These are phyloP conservation scores for Corylus americana DNA, from an alignment of 306 rosid genomes.

Conservation along the genomic window DNA sequence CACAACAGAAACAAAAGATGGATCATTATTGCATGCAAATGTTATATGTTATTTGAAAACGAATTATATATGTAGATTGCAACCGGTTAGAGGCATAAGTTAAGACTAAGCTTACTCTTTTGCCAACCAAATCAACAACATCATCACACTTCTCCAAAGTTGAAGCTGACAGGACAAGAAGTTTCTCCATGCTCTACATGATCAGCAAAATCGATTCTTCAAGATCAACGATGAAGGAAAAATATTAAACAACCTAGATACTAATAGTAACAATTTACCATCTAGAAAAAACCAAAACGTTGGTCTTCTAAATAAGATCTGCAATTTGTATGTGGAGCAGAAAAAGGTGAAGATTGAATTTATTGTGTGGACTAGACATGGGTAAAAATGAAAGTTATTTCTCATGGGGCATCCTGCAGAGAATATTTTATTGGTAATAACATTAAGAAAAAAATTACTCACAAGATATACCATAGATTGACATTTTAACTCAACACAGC, in stretches of 20 bases:
- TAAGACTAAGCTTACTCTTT: slow-evolving; percentile 26
- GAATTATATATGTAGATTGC: not conserved
- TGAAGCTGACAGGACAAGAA: slow-evolving; percentile 34
- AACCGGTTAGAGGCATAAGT: slow-evolving; percentile 7
- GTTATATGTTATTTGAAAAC: not conserved
- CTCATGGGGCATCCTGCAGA: not conserved
- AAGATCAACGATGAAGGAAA: not conserved
- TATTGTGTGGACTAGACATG: not conserved
- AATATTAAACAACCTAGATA: not conserved
- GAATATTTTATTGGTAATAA: not conserved
- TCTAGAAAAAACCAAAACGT: slow-evolving; percentile 11
- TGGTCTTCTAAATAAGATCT: slow-evolving; percentile 8
- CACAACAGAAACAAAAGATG: not conserved
- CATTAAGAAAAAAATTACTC: not conserved
- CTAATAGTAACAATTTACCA: not conserved
- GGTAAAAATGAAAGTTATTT: not conserved
- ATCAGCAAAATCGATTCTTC: not conserved
- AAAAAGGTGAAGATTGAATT: slow-evolving; percentile 8
- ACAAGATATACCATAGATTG: not conserved
- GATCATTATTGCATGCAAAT: not conserved
- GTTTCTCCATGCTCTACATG: slow-evolving; percentile 44
- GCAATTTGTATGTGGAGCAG: slow-evolving; percentile 14
- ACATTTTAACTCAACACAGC: not conserved
- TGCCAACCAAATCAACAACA: slow-evolving; percentile 6
- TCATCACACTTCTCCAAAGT: slow-evolving; percentile 35